A percentile compares a stretch with the other conserved stretches of the same genome.
Conservation (phyloP, 1,139 yeast species). For the Protomyces inouyei region DNA sequence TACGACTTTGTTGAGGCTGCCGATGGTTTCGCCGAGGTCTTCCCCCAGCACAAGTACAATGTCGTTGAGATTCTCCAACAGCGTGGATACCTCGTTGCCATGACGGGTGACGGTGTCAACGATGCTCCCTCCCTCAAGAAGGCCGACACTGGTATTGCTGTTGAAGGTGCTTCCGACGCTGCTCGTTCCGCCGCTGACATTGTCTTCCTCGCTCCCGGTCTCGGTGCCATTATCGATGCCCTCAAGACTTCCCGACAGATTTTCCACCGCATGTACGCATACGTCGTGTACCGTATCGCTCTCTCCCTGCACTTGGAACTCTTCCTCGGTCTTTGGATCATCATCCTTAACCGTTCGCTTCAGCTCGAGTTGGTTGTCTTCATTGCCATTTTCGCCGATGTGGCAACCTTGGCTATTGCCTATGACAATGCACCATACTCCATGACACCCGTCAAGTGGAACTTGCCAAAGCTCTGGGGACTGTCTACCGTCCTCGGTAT, state of each 20-base stretch:
- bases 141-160: slow-evolving; percentile 79
- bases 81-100: slow-evolving; percentile 73
- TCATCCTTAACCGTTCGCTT: slow-evolving; percentile 61
- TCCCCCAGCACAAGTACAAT: slow-evolving; percentile 77
- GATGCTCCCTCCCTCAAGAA: slow-evolving; percentile 75
- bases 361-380: slow-evolving; percentile 66
- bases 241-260: slow-evolving; percentile 72
- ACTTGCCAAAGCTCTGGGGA: slow-evolving; percentile 81
- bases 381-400: slow-evolving; percentile 72
- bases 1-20: slow-evolving; percentile 75
- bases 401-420: slow-evolving; percentile 72
- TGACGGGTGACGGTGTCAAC: slow-evolving; percentile 81
- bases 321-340: slow-evolving; percentile 70
- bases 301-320: slow-evolving; percentile 67
- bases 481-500: slow-evolving; percentile 65
- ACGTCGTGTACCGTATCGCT: slow-evolving; percentile 75
- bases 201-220: slow-evolving; percentile 75
- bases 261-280: slow-evolving; percentile 78
- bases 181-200: slow-evolving; percentile 77
- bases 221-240: slow-evolving; percentile 72
- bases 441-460: slow-evolving; percentile 97
- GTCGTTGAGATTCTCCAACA: slow-evolving; percentile 72
- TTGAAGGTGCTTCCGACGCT: slow-evolving; percentile 77
- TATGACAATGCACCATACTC: slow-evolving; percentile 92
- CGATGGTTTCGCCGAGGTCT: slow-evolving; percentile 76